phyloP scores from a whole-genome alignment of 257 asterid species.

The Anisodus acutangulus region DNA sequence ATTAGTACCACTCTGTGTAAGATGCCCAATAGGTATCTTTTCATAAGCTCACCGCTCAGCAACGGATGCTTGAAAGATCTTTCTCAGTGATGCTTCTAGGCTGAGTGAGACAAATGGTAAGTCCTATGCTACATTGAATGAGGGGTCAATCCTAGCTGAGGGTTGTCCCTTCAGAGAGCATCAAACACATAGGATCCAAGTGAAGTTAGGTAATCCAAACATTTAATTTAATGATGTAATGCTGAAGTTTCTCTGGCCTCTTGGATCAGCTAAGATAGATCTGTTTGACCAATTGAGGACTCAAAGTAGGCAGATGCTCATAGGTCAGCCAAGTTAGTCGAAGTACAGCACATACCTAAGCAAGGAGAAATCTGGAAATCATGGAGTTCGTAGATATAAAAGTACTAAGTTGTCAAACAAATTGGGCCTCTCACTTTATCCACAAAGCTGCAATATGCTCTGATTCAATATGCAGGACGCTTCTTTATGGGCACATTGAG shows the following conservation, averaged over 20 bases:
- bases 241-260: not conserved
- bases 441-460: not conserved
- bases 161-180: not conserved
- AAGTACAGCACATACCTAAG: not conserved
- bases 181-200: not conserved
- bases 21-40: not conserved
- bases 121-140: not conserved
- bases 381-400: not conserved
- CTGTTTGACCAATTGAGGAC: not conserved
- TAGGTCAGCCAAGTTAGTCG: not conserved
- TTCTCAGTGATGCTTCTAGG: not conserved
- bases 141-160: not conserved
- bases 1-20: no score
- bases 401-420: not conserved
- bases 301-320: not conserved
- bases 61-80: constrained; percentile 17
- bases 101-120: not conserved
- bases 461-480: not conserved
- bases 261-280: not conserved
- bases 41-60: not conserved
- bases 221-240: not conserved
- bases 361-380: not conserved
- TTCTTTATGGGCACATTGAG: not conserved
- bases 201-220: not conserved
- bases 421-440: not conserved